Base-by-base conservation (phyloP, 2,329 filamentous ascomycete genomes). In the Trichoderma guizhouense region DNA sequence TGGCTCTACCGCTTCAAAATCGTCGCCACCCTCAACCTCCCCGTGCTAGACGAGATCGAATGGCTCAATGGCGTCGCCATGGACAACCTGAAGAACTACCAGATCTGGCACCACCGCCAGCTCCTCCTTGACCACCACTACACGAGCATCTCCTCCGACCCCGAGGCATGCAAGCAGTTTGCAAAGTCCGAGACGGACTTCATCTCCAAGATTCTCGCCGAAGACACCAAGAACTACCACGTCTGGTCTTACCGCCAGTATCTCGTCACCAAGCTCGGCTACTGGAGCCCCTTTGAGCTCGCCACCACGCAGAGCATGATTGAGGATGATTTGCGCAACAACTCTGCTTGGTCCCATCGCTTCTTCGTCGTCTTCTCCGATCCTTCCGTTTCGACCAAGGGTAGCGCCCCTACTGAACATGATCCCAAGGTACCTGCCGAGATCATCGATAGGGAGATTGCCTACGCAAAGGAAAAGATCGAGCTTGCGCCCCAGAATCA, bases 141-240 rank as follows among this genome's bases (percentile, higher is more conserved):
- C 77, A 82, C 85, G 75, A 81, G 88, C 82, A 91, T 83, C 30
- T 87, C 76, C 28, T 32, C 71, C 26, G 90, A 85, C 79, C 76
- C 82, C 83, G 80, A 86, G 84, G 81, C 87, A 84, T 73, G 90
- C 85, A 76, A 86, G 86, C 76, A 76, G 72, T 86, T 93, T 67
- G 89, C 88, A 12, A 80, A 85, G 5, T 88, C 88, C 4, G 96
- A 99, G 83, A 85, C 87, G 24, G 86, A 86, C 15, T 98, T 98
- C 80, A 88, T 98, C 72, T 87, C 86, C 72, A 82, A 86, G 61
- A 98, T 99, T 88, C 91, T 99, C 69, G 88, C 87, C 53, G 87
- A 92, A 76, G 96, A 99, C 80, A 89, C 92, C 64, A 99, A 99
- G 84, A 99, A 99, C 84, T 98, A 99, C 81, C 96, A 99, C 80